A percentile compares a stretch with the other conserved stretches of the same genome.
These are phyloP conservation scores for Neoscytalidium dimidiatum DNA, from an alignment of 2,329 filamentous ascomycete genomes.

Conservation along the genomic window DNA sequence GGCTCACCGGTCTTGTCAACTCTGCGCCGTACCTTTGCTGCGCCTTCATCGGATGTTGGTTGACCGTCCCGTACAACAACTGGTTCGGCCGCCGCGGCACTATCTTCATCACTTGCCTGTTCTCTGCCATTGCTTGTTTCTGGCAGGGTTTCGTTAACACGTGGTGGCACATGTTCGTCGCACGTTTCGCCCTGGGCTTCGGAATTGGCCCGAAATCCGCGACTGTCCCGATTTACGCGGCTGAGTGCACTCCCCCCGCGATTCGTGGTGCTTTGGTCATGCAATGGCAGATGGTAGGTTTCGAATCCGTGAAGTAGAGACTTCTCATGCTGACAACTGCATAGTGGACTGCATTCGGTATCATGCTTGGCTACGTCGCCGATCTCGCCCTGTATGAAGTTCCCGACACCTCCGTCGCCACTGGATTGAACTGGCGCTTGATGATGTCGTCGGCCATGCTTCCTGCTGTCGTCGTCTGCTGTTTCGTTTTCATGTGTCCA, in stretches of 20 bases:
- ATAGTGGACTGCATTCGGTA: conserved; percentile 37
- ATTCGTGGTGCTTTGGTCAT: conserved; percentile 78
- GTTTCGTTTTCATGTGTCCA: conserved; percentile 29
- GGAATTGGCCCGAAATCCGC: conserved; percentile 76
- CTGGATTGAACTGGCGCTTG: conserved; percentile 31
- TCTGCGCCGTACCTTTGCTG: conserved; percentile 66
- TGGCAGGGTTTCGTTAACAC: conserved; percentile 68
- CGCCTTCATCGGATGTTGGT: conserved; percentile 70
- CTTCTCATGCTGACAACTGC: background rate
- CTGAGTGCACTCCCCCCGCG: conserved; percentile 68
- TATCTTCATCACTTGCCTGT: conserved; percentile 74
- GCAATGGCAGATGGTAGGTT: conserved; percentile 69
- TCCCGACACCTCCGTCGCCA: conserved; percentile 25
- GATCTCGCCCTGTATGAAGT: conserved; percentile 30
- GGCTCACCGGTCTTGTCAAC: conserved; percentile 66
- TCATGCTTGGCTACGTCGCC: conserved; percentile 30
- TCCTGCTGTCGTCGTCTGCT: conserved; percentile 30
- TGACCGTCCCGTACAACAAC: conserved; percentile 72
- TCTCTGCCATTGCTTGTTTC: conserved; percentile 61
- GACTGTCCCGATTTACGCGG: conserved; percentile 75
- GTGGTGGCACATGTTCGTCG: conserved; percentile 71
- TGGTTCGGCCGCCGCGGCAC: conserved; percentile 70
- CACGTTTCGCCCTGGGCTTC: conserved; percentile 72
- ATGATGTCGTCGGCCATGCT: conserved; percentile 33
- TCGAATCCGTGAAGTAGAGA: background rate